A percentile compares a stretch with the other conserved stretches of the same genome.
Evolutionary conservation across 768 basidiomycete species (phyloP).

Genomic region (Suillus cothurnatus): DNA sequence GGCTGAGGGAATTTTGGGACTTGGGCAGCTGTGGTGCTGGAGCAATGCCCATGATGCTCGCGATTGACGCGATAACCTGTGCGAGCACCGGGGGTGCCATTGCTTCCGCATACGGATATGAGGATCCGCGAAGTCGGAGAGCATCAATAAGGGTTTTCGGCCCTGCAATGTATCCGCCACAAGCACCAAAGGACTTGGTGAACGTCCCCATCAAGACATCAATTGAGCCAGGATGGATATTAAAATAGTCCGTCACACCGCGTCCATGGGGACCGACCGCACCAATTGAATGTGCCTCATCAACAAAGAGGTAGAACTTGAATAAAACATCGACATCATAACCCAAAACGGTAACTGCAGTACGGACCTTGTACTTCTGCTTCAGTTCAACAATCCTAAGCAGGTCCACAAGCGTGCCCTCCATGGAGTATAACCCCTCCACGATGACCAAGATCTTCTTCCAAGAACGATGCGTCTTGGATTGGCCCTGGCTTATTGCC

Average conservation of each 20-base stretch:
- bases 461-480: conserved; percentile 97
- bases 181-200: conserved; percentile 92
- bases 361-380: conserved; percentile 87
- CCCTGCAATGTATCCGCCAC: conserved; percentile 94
- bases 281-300: conserved; percentile 98
- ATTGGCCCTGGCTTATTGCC: conserved; percentile 95
- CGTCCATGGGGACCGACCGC: conserved; percentile 94
- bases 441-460: conserved; percentile 96
- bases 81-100: conserved; percentile 91
- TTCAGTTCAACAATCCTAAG: conserved; percentile 85
- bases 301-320: conserved; percentile 94
- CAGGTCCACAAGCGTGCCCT: conserved; percentile 90
- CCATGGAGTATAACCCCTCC: conserved; percentile 98
- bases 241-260: conserved; percentile 94
- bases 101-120: conserved; percentile 84
- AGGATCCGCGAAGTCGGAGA: conserved; percentile 79
- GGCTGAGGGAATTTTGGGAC: conserved; percentile 36
- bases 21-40: conserved; percentile 36
- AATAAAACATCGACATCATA: conserved; percentile 4
- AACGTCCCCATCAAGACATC: conserved; percentile 99
- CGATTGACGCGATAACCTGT: conserved; percentile 93
- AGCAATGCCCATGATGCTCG: conserved; percentile 91
- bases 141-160: conserved; percentile 77
- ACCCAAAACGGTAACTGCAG: not conserved
- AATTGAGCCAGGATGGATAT: conserved; percentile 73